Evolutionary conservation across 106 monocot genomes (phyloP).

Genomic region (Allium sativum): DNA sequence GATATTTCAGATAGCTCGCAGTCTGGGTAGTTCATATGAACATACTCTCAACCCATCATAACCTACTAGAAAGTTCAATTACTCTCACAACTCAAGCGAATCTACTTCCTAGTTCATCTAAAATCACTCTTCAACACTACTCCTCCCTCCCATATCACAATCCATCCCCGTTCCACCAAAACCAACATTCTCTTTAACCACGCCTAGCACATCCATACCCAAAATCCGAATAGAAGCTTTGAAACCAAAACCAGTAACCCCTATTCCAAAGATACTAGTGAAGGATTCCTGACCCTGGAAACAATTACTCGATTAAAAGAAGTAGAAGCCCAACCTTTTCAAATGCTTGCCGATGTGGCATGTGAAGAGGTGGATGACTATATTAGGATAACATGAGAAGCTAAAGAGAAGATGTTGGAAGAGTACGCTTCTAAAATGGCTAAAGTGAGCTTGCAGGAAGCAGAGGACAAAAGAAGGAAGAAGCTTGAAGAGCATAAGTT

Average conservation of each 20-base stretch:
- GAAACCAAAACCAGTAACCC: constrained; percentile 8
- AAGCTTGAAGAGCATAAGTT: constrained; percentile 82
- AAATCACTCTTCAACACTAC: constrained; percentile 9
- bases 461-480: constrained; percentile 64
- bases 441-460: constrained; percentile 63
- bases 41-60: constrained; percentile 30
- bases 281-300: constrained; percentile 67
- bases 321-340: constrained; percentile 82
- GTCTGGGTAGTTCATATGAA: constrained; percentile 52
- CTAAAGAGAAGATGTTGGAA: constrained; percentile 65
- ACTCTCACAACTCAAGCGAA: too few species aligned
- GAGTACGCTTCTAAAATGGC: constrained; percentile 57
- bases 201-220: constrained; percentile 25
- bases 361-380: constrained; percentile 66
- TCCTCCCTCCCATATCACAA: constrained; percentile 8
- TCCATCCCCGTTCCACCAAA: constrained; percentile 16
- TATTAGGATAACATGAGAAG: constrained; percentile 39
- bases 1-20: constrained; percentile 54
- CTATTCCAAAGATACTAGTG: constrained; percentile 23
- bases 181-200: constrained; percentile 24
- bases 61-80: not conserved
- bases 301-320: constrained; percentile 82
- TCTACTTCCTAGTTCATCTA: too few species aligned
- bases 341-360: constrained; percentile 85
- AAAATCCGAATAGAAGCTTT: constrained; percentile 16